Evolutionary conservation across 2,329 filamentous ascomycete species (phyloP).

Genomic region (Bipolaris cookei): DNA sequence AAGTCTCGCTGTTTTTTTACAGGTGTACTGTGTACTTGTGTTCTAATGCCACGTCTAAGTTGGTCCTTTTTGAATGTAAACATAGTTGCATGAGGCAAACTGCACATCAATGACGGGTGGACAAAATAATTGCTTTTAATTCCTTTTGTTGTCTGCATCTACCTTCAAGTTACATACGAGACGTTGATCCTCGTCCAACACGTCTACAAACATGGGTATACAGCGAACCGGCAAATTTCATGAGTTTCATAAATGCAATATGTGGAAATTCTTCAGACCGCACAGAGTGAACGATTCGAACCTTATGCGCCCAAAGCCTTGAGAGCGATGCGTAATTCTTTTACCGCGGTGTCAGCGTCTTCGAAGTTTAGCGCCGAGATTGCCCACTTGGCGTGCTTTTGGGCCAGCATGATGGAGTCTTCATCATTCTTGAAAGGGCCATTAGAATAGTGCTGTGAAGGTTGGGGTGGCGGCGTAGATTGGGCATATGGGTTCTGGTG

Average conservation of each 20-base stretch:
- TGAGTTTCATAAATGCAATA: background rate
- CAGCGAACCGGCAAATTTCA: conserved; percentile 7
- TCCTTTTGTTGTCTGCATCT: no score
- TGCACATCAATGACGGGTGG: background rate
- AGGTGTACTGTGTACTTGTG: no score
- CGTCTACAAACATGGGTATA: conserved; percentile 23
- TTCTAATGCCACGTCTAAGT: no score
- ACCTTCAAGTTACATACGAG: no score
- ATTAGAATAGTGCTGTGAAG: conserved; percentile 27
- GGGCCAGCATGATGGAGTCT: conserved; percentile 74
- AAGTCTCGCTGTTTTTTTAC: background rate
- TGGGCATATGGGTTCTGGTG: no score
- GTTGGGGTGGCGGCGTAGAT: background rate
- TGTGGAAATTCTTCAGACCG: background rate
- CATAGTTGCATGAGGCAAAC: no score
- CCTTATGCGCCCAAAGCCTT: conserved; percentile 67
- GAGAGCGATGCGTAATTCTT: conserved; percentile 80
- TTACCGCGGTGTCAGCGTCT: conserved; percentile 87
- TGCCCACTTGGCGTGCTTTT: conserved; percentile 97
- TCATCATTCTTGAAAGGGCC: conserved; percentile 67
- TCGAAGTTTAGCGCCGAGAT: conserved; percentile 97
- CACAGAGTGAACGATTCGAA: background rate
- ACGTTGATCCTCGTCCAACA: no score
- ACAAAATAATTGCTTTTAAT: background rate
- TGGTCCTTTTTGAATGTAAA: background rate